Conservation (phyloP, 257 asterid genomes). For the Coffea canephora region DNA sequence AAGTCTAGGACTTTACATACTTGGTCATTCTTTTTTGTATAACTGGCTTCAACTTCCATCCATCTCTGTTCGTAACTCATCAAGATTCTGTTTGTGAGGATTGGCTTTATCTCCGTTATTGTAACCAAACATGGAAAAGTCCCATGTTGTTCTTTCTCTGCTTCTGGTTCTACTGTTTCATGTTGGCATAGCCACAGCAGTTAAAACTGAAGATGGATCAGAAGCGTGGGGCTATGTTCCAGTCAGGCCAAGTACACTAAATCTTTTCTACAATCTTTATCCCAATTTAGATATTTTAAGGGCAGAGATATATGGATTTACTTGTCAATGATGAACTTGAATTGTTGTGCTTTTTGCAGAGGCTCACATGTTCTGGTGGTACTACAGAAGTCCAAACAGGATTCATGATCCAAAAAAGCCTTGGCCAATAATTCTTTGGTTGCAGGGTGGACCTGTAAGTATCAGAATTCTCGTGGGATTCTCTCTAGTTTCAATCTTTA, state of each 20-base stretch:
- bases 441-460: slow-evolving; percentile 99
- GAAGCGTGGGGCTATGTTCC: slow-evolving; percentile 93
- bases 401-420: slow-evolving; percentile 68
- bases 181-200: slow-evolving; percentile 38
- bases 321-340: background rate
- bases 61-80: background rate
- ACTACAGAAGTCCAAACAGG: slow-evolving; percentile 79
- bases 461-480: background rate
- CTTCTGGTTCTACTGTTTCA: slow-evolving; percentile 29
- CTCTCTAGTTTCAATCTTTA: background rate
- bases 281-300: background rate
- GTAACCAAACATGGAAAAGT: slow-evolving; percentile 38
- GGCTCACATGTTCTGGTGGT: slow-evolving; percentile 99
- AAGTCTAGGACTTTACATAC: too few relatives aligned
- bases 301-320: background rate
- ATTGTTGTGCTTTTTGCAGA: slow-evolving; percentile 38
- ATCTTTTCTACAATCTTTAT: background rate
- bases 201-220: slow-evolving; percentile 59
- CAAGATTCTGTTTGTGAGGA: background rate
- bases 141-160: slow-evolving; percentile 28
- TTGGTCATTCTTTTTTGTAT: too few relatives aligned
- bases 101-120: background rate
- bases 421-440: slow-evolving; percentile 97
- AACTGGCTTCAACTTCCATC: background rate
- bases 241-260: slow-evolving; percentile 79